Evolutionary conservation across 345 rosid species (phyloP), one percentile per base, ranked within the genome.

Genomic region (Zanthoxylum bungeanum): DNA sequence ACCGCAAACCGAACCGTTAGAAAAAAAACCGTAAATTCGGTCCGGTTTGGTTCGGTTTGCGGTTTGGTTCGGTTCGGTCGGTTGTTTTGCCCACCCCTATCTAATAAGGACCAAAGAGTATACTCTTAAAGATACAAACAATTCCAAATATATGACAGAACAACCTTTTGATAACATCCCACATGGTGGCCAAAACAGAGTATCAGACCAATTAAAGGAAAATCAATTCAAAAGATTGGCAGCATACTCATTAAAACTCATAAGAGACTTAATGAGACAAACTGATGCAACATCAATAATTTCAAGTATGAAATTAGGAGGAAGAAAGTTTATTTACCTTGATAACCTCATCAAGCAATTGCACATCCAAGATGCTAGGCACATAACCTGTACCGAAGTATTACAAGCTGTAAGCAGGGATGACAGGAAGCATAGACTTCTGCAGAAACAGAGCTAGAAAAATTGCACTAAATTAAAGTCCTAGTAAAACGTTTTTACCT

Each of bases 331-430:
- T 58, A 49, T 12, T 69, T 72, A 90, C 98, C 91, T 93, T 91
- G 60, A 87, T 55, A 83, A 93, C 95, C 82, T 91, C 97, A 56
- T 94, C 97, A 9, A 94, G 97, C 77, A 92, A 76, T 56, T 92
- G 86, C 40, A 90, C 87, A 81, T 92, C 90, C 79, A 92, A 79
- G 70, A 92, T 89, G 74, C 87, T 81, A 3, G 97, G 97, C 73
- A 90, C 28, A 63, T 86, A 92, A 78, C 97, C 98, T 93, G 86
- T 71, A 74, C n/a, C 52, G 44, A 69, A 60, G 76, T 31, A 14
- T 56, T 27, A 50, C 30, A 60, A 47, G 37, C 55, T 57, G 40
- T 49, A 50, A 78, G 70, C 56, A 64, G 69, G 49, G 17, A 34
- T 17, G 31, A 49, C 21, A 28, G 21, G 66, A 71, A 73, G 33